Conservation (phyloP, 73 alveolate species). For the Blepharisma japonicum region DNA sequence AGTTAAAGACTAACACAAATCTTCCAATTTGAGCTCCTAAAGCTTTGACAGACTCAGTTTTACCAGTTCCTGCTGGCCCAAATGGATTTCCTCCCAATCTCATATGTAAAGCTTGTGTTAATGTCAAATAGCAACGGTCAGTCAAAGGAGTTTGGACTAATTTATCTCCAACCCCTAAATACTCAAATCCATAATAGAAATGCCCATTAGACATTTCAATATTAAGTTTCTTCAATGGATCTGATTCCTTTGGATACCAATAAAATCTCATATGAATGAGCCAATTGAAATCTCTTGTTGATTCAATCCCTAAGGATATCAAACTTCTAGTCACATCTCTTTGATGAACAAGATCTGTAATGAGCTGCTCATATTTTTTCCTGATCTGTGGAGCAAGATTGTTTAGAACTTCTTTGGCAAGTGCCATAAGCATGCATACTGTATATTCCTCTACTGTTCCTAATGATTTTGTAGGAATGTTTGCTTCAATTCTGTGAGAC, state of each 20-base stretch:
- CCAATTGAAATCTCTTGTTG: conserved; percentile 94
- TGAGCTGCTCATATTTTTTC: conserved; percentile 94
- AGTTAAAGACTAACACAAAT: conserved; percentile 97
- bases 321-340: conserved; percentile 97
- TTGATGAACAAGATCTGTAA: conserved; percentile 98
- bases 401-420: conserved; percentile 96
- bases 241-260: conserved; percentile 93
- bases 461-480: conserved; percentile 72
- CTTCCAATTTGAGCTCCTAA: conserved; percentile 97
- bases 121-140: conserved; percentile 95
- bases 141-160: conserved; percentile 96
- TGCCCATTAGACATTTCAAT: conserved; percentile 97
- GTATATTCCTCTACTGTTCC: conserved; percentile 83
- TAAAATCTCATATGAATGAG: conserved; percentile 99
- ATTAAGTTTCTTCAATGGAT: conserved; percentile 83
- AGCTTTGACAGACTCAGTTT: conserved; percentile 99
- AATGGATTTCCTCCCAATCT: conserved; percentile 99
- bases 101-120: conserved; percentile 96
- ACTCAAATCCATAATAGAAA: conserved; percentile 99
- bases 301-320: conserved; percentile 60
- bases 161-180: conserved; percentile 97
- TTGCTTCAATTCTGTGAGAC: conserved; percentile 86
- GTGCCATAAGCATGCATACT: conserved; percentile 61
- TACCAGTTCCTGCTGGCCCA: conserved; percentile 99
- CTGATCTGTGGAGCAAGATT: conserved; percentile 94